These are phyloP conservation scores for Chlamydomonas asymmetrica DNA, from an alignment of 139 green algal species.

Conservation along the genomic window DNA sequence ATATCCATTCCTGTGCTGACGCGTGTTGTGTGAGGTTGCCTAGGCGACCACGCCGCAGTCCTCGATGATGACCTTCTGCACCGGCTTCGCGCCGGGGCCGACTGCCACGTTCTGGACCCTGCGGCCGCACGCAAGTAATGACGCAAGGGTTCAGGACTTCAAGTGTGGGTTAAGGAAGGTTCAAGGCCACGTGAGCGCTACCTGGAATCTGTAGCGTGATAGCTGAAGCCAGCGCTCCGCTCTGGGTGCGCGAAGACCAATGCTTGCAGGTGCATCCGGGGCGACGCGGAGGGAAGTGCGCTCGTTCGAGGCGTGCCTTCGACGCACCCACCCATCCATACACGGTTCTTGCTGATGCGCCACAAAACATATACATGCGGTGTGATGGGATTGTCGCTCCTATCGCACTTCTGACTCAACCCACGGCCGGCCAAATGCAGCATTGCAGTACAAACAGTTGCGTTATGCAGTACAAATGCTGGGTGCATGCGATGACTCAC, in stretches of 20 bases:
- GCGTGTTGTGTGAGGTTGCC: not conserved
- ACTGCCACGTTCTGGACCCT: conserved; percentile 12
- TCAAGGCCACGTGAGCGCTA: not conserved
- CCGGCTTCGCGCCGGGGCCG: conserved; percentile 1
- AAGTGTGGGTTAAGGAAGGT: not conserved
- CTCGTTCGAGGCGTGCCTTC: too few species aligned
- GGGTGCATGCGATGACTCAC: too few species aligned
- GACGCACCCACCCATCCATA: too few species aligned
- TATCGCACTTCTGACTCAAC: not conserved
- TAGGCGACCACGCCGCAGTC: conserved; percentile 38
- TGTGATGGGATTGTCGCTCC: not conserved
- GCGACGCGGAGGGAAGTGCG: too few species aligned
- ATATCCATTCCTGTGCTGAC: too few species aligned
- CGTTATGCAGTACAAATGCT: too few species aligned
- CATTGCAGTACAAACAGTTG: too few species aligned
- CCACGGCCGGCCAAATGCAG: not conserved
- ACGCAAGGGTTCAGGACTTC: not conserved
- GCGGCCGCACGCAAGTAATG: not conserved
- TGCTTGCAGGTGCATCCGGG: too few species aligned
- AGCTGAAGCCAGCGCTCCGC: not conserved
- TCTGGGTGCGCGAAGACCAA: not conserved
- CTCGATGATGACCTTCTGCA: conserved; percentile 29
- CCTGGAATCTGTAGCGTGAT: not conserved
- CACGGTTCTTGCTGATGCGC: not conserved
- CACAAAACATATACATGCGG: not conserved